These are phyloP conservation scores for Anastatica hierochuntica DNA, from an alignment of 345 rosid species.

Conservation along the genomic window DNA sequence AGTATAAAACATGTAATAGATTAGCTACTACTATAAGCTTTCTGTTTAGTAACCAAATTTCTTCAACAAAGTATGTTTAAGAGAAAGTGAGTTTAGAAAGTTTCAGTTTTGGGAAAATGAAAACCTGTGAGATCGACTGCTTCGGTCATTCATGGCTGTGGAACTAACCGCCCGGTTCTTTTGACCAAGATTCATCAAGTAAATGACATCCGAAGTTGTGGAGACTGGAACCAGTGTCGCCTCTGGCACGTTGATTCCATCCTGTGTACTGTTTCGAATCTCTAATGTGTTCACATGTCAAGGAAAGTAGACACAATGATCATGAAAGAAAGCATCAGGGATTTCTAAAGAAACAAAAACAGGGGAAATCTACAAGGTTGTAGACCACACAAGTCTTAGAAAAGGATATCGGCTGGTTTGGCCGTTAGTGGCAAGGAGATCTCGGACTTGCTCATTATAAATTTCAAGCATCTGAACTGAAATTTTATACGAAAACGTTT, in stretches of 20 bases:
- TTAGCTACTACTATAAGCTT: slow-evolving; percentile 2
- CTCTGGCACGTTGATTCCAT: slow-evolving; percentile 89
- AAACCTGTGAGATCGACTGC: slow-evolving; percentile 97
- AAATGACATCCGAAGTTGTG: slow-evolving; percentile 69
- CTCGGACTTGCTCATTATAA: slow-evolving; percentile 94
- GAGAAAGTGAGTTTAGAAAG: neutral
- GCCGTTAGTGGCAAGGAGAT: slow-evolving; percentile 76
- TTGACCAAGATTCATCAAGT: slow-evolving; percentile 82
- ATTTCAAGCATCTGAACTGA: slow-evolving; percentile 95
- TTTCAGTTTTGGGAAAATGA: neutral
- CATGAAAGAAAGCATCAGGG: neutral
- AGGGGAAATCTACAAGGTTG: neutral
- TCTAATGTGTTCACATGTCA: slow-evolving; percentile 65
- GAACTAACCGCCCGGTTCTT: slow-evolving; percentile 77
- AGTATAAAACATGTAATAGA: slow-evolving; percentile 16
- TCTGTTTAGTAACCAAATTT: neutral
- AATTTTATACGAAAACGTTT: slow-evolving; percentile 51
- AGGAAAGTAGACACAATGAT: slow-evolving; percentile 16
- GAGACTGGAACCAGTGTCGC: slow-evolving; percentile 75
- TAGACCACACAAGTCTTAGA: neutral
- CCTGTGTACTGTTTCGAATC: slow-evolving; percentile 83
- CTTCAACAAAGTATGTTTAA: neutral
- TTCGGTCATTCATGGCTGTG: slow-evolving; percentile 87
- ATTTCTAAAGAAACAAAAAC: neutral
- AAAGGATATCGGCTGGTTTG: slow-evolving; percentile 71